Conservation (phyloP, 2,329 filamentous ascomycete genomes). For the Ascochyta koolunga region DNA sequence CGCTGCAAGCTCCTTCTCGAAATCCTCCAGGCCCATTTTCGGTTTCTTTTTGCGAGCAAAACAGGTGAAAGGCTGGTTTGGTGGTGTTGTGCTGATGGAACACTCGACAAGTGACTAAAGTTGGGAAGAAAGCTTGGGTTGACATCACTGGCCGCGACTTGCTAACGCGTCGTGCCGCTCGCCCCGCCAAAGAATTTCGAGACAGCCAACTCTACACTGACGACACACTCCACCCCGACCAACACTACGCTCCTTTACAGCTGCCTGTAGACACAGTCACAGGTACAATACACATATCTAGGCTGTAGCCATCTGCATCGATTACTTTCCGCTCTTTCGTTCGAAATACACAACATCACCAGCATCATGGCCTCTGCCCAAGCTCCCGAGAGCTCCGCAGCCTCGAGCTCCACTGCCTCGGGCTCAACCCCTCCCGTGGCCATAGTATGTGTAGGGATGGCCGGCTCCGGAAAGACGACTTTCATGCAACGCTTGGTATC, state of each 20-base stretch:
- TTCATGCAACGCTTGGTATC: slow-evolving; percentile 99
- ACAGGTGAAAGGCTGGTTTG: too few relatives aligned
- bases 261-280: neutral
- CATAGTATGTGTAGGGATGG: slow-evolving; percentile 97
- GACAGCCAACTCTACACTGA: slow-evolving; percentile 8
- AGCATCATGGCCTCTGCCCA: slow-evolving; percentile 51
- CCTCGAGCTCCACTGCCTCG: slow-evolving; percentile 6
- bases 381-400: slow-evolving; percentile 22
- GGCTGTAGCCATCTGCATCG: neutral
- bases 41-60: neutral
- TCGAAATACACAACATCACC: neutral
- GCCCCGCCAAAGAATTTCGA: slow-evolving; percentile 45
- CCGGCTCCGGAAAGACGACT: slow-evolving; percentile 98
- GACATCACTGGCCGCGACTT: slow-evolving; percentile 32
- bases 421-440: slow-evolving; percentile 63
- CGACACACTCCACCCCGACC: slow-evolving; percentile 1
- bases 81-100: slow-evolving; percentile 51
- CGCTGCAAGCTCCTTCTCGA: slow-evolving; percentile 76
- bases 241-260: slow-evolving; percentile 15
- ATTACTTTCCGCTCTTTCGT: neutral
- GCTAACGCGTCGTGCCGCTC: slow-evolving; percentile 18
- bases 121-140: slow-evolving; percentile 16
- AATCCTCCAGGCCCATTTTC: slow-evolving; percentile 70
- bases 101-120: neutral
- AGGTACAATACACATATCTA: neutral